Evolutionary conservation across 116 monocot species (phyloP).

Genomic region (Thalassia testudinum): DNA sequence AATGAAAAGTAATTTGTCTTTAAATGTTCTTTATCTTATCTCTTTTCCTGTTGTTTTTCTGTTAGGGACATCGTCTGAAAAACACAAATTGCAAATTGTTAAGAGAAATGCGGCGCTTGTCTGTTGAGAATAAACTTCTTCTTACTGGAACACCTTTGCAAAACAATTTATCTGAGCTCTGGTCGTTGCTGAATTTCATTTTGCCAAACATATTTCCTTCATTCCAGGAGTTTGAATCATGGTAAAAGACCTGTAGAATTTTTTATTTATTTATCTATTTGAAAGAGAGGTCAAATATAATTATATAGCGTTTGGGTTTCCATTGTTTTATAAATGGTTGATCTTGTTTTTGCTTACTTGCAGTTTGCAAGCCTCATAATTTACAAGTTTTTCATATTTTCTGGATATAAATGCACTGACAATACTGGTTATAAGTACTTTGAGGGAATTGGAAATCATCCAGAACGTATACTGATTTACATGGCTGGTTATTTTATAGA

Average conservation of each 20-base stretch:
- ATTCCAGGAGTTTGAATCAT: constrained; percentile 52
- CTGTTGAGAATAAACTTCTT: constrained; percentile 94
- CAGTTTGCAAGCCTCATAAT: no score
- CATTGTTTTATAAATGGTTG: no score
- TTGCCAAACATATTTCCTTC: constrained; percentile 90
- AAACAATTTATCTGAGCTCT: constrained; percentile 87
- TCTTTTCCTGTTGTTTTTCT: background rate
- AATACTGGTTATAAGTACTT: no score
- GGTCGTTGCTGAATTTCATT: constrained; percentile 92
- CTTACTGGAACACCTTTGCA: constrained; percentile 95
- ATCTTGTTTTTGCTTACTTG: no score
- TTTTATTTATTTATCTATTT: background rate
- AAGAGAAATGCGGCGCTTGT: constrained; percentile 50
- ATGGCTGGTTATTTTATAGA: no score
- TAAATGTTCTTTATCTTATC: background rate
- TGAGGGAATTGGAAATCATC: no score
- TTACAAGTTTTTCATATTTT: no score
- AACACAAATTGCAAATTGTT: constrained; percentile 69
- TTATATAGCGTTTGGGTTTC: no score
- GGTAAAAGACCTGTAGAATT: constrained; percentile 7
- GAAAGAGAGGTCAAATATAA: no score
- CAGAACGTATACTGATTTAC: no score
- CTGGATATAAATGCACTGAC: no score
- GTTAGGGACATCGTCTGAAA: constrained; percentile 87
- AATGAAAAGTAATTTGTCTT: background rate